Evolutionary conservation across 208 protist species (phyloP).

Genomic region (Leishmania major): DNA sequence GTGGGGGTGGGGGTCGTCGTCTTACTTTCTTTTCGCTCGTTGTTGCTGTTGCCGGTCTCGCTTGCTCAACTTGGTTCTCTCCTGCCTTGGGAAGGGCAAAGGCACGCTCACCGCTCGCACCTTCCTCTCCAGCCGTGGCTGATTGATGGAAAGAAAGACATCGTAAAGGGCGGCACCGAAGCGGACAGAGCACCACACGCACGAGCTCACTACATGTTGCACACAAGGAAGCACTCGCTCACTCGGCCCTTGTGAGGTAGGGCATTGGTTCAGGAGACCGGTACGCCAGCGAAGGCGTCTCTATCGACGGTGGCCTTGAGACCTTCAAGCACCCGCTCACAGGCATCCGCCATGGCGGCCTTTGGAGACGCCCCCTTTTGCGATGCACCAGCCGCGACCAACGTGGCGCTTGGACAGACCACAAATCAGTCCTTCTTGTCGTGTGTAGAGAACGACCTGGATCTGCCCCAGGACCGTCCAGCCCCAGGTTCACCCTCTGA

Average conservation of each 20-base stretch:
- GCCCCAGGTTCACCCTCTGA: background rate
- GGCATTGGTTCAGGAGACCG: background rate
- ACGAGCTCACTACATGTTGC: background rate
- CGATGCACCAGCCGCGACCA: conserved; percentile 14
- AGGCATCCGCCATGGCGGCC: background rate
- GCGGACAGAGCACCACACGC: background rate
- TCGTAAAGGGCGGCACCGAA: background rate
- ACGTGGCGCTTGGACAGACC: background rate
- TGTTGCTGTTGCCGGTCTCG: no score
- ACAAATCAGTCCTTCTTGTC: background rate
- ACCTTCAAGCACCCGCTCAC: background rate
- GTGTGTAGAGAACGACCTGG: background rate
- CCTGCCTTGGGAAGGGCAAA: background rate
- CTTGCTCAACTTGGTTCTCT: background rate
- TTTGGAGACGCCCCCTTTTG: conserved; percentile 8
- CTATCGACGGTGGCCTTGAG: background rate
- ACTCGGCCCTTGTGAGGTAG: background rate
- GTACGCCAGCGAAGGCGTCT: background rate
- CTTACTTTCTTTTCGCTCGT: no score
- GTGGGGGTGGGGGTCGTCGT: no score
- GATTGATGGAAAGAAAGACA: no score
- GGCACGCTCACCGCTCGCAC: background rate
- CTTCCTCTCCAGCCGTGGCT: background rate
- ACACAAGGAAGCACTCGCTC: background rate
- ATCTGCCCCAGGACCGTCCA: background rate